Evolutionary conservation across 2,329 filamentous ascomycete genomes (phyloP), one percentile per base, ranked within the genome.

Genomic region (Cladosporium sphaerospermum): DNA sequence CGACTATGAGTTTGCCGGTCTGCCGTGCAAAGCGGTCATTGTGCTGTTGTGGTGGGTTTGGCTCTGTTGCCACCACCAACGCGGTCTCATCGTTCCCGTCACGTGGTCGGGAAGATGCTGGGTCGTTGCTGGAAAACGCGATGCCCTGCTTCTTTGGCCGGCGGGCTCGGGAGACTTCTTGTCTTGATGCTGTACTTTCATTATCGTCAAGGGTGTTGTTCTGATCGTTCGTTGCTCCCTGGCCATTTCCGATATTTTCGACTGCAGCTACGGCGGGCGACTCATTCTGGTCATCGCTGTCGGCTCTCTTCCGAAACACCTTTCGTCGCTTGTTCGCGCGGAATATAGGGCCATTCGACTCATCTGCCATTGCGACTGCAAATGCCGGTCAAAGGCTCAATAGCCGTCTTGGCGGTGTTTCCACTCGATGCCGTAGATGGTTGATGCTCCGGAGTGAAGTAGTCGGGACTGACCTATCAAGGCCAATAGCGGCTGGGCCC

Each of bases 21-120:
- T 88, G 86, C 54, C 83, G 80, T 50, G 83, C 82, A 65, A 92
- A 92, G 39, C 85, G 82, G 55, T 76, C 73, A 44, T 67, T 67
- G 55, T 75, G 75, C 16, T 71, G 69, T 4, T 58, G 58, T n/a
- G 58, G 62, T 51, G 58, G 66, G 52, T 63, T 67, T 48, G 62
- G 65, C 56, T 61, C 53, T 7, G 23, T 28, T 4, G 61, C 52
- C 16, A 66, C 61, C 13, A 60, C 62, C 40, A 60, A 1, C 4
- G 37, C 37, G 43, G 68, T 65, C 57, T 75, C 75, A 8, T 70
- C 68, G 48, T 68, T 69, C 40, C 74, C 65, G 31, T 62, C 60
- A 13, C 70, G 70, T 6, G 59, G 59, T 45, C 48, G 31, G n/a
- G 39, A 51, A 13, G 40, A 44, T 13, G 18, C 14, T 37, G 16